A percentile compares a stretch with the other conserved stretches of the same genome.
These are phyloP conservation scores for Aspergillus sparsus DNA, from an alignment of 495 filamentous ascomycete species.

Conservation along the genomic window DNA sequence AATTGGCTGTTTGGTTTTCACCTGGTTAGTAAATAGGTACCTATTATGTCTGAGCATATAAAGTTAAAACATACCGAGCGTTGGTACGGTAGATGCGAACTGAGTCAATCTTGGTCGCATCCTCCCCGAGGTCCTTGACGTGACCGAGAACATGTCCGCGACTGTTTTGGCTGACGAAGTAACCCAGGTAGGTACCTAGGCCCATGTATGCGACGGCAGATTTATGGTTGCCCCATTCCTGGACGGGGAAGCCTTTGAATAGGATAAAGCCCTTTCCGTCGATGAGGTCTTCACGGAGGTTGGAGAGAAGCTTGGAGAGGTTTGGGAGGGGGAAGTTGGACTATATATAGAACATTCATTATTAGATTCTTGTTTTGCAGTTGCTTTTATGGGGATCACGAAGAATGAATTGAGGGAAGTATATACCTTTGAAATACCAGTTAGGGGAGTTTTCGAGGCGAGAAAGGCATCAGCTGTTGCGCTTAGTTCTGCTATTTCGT, in stretches of 20 bases:
- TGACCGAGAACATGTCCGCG: constrained; percentile 88
- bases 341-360: constrained; percentile 15
- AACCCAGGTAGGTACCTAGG: constrained; percentile 80
- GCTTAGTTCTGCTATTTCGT: constrained; percentile 70
- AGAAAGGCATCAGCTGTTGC: constrained; percentile 69
- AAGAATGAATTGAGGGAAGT: too few species aligned
- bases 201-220: constrained; percentile 88
- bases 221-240: constrained; percentile 76
- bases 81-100: constrained; percentile 90
- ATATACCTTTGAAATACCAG: constrained; percentile 67
- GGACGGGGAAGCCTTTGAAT: constrained; percentile 81
- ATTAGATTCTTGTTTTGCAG: too few species aligned
- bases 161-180: constrained; percentile 83
- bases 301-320: constrained; percentile 54
- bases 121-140: constrained; percentile 86
- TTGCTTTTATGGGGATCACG: too few species aligned
- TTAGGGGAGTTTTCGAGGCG: constrained; percentile 59
- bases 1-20: constrained; percentile 50
- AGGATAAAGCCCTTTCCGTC: constrained; percentile 87
- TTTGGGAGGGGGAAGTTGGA: constrained; percentile 61
- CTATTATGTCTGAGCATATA: too few species aligned
- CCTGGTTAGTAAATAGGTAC: background rate
- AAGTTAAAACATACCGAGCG: constrained; percentile 59
- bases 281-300: constrained; percentile 67
- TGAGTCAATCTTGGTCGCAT: constrained; percentile 74